Evolutionary conservation across 2,329 filamentous ascomycete genomes (phyloP).

Genomic region (Aspergillus hortae): DNA sequence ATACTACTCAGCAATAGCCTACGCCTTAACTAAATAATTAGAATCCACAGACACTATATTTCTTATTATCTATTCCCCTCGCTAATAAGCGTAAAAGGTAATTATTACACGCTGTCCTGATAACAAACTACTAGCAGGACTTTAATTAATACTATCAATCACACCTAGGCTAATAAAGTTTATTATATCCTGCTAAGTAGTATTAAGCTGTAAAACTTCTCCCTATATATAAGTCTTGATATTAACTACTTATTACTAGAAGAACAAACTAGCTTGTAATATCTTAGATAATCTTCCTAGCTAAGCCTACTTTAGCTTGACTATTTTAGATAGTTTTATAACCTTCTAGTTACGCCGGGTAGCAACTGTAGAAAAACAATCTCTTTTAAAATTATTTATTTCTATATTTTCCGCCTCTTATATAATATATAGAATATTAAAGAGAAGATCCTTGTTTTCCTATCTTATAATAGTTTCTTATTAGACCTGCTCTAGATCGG

Average conservation of each 20-base stretch:
- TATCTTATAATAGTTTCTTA: slow-evolving; percentile 1
- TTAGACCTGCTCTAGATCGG: slow-evolving; percentile 2
- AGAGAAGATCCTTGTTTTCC: slow-evolving; percentile 1
- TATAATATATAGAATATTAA: background rate
- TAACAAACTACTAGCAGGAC: background rate
- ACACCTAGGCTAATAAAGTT: background rate
- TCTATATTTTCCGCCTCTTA: slow-evolving; percentile 1
- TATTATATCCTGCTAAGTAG: background rate
- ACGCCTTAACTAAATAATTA: slow-evolving; percentile 5
- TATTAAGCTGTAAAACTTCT: background rate
- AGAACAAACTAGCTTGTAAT: background rate
- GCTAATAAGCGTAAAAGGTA: slow-evolving; percentile 2
- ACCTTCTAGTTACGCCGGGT: background rate
- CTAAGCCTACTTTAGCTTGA: background rate
- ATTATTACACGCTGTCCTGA: background rate
- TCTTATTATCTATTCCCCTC: background rate
- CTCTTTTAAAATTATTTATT: slow-evolving; percentile 1
- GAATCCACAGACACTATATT: background rate
- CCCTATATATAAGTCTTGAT: background rate
- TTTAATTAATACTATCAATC: background rate
- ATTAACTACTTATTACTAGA: background rate
- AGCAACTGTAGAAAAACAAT: background rate
- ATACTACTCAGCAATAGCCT: slow-evolving; percentile 15
- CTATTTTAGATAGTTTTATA: background rate
- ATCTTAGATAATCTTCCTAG: background rate